Evolutionary conservation across 805 yeast species (phyloP).

Genomic region (Hanseniaspora hatyaiensis): DNA sequence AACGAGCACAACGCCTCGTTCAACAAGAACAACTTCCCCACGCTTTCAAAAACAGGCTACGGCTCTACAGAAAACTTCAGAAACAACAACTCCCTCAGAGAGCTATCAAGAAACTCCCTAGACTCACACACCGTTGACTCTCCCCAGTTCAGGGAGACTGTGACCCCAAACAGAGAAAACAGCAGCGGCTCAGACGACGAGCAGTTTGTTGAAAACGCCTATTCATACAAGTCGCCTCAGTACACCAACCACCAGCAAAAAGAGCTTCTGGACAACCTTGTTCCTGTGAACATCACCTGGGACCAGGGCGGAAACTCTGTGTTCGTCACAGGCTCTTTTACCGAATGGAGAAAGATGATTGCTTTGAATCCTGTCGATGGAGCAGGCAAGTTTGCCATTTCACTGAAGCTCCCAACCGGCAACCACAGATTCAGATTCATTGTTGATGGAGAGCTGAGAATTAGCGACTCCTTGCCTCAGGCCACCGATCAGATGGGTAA

Average conservation of each 20-base stretch:
- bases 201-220: constrained; percentile 12
- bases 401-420: constrained; percentile 72
- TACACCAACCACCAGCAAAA: not conserved
- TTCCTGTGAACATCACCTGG: constrained; percentile 71
- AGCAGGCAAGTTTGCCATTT: constrained; percentile 42
- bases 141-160: constrained; percentile 9
- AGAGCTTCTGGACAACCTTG: constrained; percentile 21
- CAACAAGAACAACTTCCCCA: not conserved
- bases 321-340: constrained; percentile 92
- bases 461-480: constrained; percentile 81
- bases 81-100: not conserved
- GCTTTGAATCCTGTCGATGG: constrained; percentile 49
- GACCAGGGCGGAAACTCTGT: constrained; percentile 92
- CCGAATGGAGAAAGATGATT: constrained; percentile 98
- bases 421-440: constrained; percentile 89
- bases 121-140: constrained; percentile 6
- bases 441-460: constrained; percentile 83
- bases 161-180: constrained; percentile 5
- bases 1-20: not conserved
- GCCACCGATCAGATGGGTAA: constrained; percentile 97
- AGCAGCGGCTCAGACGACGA: constrained; percentile 7
- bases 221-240: not conserved
- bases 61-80: not conserved
- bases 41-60: not conserved
- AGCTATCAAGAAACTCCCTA: constrained; percentile 7